Percentiles rank a stretch among this genome's conserved stretches.
These are phyloP conservation scores for Colletotrichum chrysophilum DNA, from an alignment of 2,329 filamentous ascomycete species.

Conservation along the genomic window DNA sequence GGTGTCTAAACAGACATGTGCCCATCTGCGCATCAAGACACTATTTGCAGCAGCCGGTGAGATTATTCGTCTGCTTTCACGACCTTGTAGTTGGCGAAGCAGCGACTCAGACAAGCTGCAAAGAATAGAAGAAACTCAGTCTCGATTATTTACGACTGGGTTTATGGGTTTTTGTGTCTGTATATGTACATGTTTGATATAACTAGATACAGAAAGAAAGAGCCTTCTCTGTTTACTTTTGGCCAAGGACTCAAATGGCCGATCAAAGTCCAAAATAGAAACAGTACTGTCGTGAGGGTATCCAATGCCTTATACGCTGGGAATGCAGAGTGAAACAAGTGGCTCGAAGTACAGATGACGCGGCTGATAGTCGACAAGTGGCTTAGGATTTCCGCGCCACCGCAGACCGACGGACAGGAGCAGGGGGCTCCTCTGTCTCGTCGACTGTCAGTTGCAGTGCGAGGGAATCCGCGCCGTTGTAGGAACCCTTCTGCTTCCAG, in stretches of 20 bases:
- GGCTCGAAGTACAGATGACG: background rate
- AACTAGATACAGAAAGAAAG: background rate
- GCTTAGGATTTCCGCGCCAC: rapidly evolving
- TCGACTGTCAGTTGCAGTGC: slow-evolving; percentile 15
- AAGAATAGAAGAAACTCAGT: background rate
- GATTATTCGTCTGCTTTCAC: background rate
- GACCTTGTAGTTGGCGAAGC: background rate
- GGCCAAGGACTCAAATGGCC: background rate
- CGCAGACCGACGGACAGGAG: background rate
- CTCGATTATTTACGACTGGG: rapidly evolving
- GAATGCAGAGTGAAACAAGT: background rate
- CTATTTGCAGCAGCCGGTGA: background rate
- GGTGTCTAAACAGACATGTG: background rate
- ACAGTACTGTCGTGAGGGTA: background rate
- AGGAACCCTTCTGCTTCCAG: background rate
- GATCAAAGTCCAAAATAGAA: background rate
- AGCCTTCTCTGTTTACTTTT: background rate
- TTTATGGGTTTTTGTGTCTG: rapidly evolving
- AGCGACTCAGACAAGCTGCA: rapidly evolving
- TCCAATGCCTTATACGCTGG: background rate
- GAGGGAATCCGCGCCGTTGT: slow-evolving; percentile 5
- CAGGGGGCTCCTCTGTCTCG: background rate
- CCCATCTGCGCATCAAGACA: background rate
- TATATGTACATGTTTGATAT: background rate
- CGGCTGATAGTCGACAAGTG: background rate